Percentiles rank a stretch among this genome's conserved stretches.
phyloP scores from a whole-genome alignment of 2,329 filamentous ascomycete genomes.

The Stemphylium beticola region DNA sequence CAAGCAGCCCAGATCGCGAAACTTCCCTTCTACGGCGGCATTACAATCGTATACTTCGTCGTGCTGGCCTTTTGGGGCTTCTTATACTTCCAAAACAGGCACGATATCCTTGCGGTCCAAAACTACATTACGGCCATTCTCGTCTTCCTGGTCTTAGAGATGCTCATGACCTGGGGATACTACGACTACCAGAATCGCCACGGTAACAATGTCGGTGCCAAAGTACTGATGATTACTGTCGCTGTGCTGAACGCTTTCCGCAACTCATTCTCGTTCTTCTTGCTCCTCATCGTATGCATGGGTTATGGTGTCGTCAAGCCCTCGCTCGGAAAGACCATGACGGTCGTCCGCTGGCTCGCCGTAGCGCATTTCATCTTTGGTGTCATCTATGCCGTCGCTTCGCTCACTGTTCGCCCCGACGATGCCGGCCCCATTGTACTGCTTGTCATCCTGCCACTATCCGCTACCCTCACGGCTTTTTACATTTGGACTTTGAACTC shows the following conservation, averaged over 20 bases:
- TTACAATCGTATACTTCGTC: conserved; percentile 91
- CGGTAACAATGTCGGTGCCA: conserved; percentile 81
- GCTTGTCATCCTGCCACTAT: conserved; percentile 89
- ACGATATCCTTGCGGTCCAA: conserved; percentile 94
- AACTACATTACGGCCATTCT: conserved; percentile 99
- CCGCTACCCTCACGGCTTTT: conserved; percentile 90
- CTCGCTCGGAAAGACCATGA: conserved; percentile 89
- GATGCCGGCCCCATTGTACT: conserved; percentile 88
- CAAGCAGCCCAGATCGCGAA: conserved; percentile 96
- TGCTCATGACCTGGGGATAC: conserved; percentile 98
- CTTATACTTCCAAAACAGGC: conserved; percentile 90
- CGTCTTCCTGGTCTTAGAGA: conserved; percentile 91
- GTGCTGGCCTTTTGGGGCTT: conserved; percentile 90
- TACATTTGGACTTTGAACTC: conserved; percentile 99
- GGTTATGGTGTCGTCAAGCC: conserved; percentile 98
- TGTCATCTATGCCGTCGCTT: conserved; percentile 89
- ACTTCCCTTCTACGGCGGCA: conserved; percentile 92
- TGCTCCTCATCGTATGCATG: conserved; percentile 98
- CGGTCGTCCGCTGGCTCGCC: conserved; percentile 88
- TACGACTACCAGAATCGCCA: conserved; percentile 96
- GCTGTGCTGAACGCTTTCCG: conserved; percentile 89
- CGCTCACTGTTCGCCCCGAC: conserved; percentile 86
- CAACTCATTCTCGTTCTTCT: conserved; percentile 98
- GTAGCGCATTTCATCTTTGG: conserved; percentile 95
- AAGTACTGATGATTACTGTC: conserved; percentile 88